A percentile compares a stretch with the other conserved stretches of the same genome.
Evolutionary conservation across 116 monocot genomes (phyloP).

Genomic region (Iris pallida): DNA sequence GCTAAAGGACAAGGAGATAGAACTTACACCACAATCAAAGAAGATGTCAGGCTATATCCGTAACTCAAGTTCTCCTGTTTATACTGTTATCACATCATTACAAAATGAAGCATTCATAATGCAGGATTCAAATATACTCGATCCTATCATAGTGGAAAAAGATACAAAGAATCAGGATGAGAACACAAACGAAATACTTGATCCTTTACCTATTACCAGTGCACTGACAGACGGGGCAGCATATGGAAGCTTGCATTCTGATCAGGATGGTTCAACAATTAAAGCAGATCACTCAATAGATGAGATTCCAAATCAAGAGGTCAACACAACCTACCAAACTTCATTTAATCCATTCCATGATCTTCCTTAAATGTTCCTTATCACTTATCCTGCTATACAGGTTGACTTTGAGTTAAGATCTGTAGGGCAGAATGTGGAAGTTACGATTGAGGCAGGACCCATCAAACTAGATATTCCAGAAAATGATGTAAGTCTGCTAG

Average conservation of each 20-base stretch:
- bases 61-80: neutral
- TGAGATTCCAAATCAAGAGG: neutral
- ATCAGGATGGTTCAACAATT: neutral
- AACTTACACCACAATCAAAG: neutral
- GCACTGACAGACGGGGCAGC: neutral
- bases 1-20: neutral
- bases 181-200: neutral
- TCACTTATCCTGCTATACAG: neutral
- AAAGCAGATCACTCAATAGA: neutral
- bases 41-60: slow-evolving; percentile 7
- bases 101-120: neutral
- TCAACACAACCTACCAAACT: neutral
- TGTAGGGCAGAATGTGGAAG: no score
- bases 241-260: neutral
- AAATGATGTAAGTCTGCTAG: no score
- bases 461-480: no score
- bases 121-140: neutral
- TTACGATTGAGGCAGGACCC: no score
- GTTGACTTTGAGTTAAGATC: no score
- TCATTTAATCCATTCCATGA: neutral
- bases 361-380: neutral
- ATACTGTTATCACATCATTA: neutral
- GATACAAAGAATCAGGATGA: neutral
- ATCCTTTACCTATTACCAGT: neutral
- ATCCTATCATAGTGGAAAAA: neutral